These are phyloP conservation scores for Pythium brachiatum DNA, from an alignment of 352 stramenopile species.

Conservation along the genomic window DNA sequence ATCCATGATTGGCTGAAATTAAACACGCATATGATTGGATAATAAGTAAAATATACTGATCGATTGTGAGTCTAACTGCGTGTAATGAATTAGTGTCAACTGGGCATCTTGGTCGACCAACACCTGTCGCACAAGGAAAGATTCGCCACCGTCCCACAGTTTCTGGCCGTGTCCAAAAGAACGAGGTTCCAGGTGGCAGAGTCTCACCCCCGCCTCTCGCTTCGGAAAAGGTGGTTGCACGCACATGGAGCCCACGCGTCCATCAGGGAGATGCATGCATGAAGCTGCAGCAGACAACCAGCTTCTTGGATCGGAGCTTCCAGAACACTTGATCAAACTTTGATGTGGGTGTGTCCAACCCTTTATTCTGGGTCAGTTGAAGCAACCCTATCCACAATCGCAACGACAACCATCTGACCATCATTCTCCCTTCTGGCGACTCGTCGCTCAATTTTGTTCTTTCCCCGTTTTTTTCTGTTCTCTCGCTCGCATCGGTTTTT, in stretches of 20 bases:
- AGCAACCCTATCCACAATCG: neutral
- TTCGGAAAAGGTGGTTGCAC: neutral
- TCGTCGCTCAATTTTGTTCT: neutral
- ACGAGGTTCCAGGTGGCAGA: constrained; percentile 1
- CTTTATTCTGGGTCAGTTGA: neutral
- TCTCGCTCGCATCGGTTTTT: constrained; percentile 7
- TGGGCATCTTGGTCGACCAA: neutral
- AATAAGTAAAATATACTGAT: neutral
- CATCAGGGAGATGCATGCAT: no score
- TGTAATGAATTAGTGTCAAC: neutral
- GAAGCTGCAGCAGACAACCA: no score
- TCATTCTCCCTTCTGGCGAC: constrained; percentile 10
- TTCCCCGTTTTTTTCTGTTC: constrained; percentile 4
- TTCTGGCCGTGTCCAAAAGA: constrained; percentile 5
- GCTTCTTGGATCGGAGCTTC: neutral
- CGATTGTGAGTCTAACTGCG: neutral
- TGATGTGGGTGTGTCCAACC: constrained; percentile 2
- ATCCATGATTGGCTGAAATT: constrained; percentile 14
- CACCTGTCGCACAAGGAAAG: neutral
- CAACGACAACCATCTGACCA: constrained; percentile 7
- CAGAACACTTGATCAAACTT: no score
- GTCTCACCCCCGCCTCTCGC: neutral
- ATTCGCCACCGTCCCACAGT: neutral
- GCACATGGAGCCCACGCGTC: no score
- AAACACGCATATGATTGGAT: neutral